phyloP scores from a whole-genome alignment of 2,329 filamentous ascomycete genomes.

The Trematosphaeria pertusa region DNA sequence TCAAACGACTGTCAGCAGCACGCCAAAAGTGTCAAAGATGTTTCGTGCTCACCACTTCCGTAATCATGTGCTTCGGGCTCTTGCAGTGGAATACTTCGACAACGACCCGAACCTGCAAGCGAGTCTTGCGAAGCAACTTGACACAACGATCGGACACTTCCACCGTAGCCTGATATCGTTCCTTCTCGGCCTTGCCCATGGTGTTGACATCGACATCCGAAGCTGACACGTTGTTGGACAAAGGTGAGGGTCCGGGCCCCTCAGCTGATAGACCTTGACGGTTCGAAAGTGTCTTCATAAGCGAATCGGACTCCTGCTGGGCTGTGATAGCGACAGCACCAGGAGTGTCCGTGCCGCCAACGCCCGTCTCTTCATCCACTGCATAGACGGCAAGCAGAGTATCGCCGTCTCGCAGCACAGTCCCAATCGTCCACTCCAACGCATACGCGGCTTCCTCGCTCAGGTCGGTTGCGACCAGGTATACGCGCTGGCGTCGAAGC shows the following conservation, averaged over 20 bases:
- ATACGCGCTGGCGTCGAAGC: slow-evolving; percentile 80
- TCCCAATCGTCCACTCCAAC: slow-evolving; percentile 96
- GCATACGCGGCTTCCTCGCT: slow-evolving; percentile 95
- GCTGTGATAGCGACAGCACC: slow-evolving; percentile 69
- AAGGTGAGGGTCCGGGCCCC: slow-evolving; percentile 38
- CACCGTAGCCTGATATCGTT: slow-evolving; percentile 80
- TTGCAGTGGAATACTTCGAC: slow-evolving; percentile 99
- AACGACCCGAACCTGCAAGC: slow-evolving; percentile 88
- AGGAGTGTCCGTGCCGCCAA: slow-evolving; percentile 58
- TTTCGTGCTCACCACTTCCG: slow-evolving; percentile 72
- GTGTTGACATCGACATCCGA: slow-evolving; percentile 47
- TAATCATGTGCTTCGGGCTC: slow-evolving; percentile 93
- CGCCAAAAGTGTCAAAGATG: slow-evolving; percentile 13
- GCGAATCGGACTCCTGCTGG: slow-evolving; percentile 76
- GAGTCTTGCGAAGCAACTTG: slow-evolving; percentile 87
- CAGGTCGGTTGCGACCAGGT: slow-evolving; percentile 93
- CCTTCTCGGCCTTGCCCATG: slow-evolving; percentile 69
- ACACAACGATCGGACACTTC: slow-evolving; percentile 84
- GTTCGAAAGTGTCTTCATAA: slow-evolving; percentile 69
- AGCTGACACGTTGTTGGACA: slow-evolving; percentile 43
- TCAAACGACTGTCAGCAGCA: slow-evolving; percentile 33
- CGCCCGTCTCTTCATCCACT: slow-evolving; percentile 78
- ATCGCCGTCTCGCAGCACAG: slow-evolving; percentile 90
- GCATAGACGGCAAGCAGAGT: slow-evolving; percentile 93
- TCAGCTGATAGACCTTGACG: slow-evolving; percentile 41